A percentile compares a stretch with the other conserved stretches of the same genome.
Evolutionary conservation across 352 stramenopile species (phyloP).

Genomic region (Phytophthora vignae): DNA sequence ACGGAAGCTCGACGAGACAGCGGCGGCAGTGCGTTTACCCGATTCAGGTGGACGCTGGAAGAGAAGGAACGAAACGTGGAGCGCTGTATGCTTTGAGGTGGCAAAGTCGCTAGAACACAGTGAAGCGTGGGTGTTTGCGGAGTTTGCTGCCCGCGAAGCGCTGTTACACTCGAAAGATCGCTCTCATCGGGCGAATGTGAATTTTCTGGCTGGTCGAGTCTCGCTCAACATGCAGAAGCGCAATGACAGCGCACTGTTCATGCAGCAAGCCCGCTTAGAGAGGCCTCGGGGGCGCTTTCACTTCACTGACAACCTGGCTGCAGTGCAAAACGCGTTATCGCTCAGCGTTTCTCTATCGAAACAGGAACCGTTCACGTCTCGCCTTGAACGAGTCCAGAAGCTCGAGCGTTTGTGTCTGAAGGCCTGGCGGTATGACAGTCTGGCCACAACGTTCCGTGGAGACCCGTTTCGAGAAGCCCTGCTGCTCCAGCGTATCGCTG

Average conservation of each 20-base stretch:
- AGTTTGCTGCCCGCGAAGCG: constrained; percentile 32
- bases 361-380: constrained; percentile 47
- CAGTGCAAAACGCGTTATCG: constrained; percentile 49
- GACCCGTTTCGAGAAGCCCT: constrained; percentile 62
- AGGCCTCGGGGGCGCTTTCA: constrained; percentile 3
- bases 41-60: constrained; percentile 16
- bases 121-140: constrained; percentile 46
- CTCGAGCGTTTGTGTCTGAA: constrained; percentile 74
- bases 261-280: constrained; percentile 49
- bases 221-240: constrained; percentile 30
- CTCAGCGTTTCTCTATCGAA: constrained; percentile 41
- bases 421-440: constrained; percentile 60
- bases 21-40: constrained; percentile 9
- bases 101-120: constrained; percentile 47
- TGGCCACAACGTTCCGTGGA: constrained; percentile 42
- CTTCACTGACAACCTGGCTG: constrained; percentile 38
- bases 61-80: constrained; percentile 54
- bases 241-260: constrained; percentile 23
- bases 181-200: constrained; percentile 29
- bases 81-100: constrained; percentile 46
- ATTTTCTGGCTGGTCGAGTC: constrained; percentile 42
- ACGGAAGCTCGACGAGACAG: constrained; percentile 29
- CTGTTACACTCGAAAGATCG: constrained; percentile 38
- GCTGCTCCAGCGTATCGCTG: constrained; percentile 62
- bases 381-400: constrained; percentile 57